Base-by-base conservation (phyloP, 345 rosid genomes). In the Adansonia digitata region DNA sequence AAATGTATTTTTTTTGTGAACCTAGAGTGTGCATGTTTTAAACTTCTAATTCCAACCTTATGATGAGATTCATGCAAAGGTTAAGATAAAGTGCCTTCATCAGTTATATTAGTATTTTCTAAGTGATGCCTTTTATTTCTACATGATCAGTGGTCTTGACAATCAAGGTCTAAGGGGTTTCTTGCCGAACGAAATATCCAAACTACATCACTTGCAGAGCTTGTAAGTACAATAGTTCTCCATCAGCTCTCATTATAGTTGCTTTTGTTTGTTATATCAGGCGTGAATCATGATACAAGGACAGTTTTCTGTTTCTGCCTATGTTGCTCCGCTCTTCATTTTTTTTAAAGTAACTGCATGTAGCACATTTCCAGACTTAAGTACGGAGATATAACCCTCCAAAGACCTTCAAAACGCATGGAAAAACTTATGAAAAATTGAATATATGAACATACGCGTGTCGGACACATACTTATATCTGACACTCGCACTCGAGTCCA, bases 111-210 rank as follows among this genome's bases (percentile, higher is more conserved):
- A 59, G 42, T 48, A 67, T 43, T 37, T 49, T 26, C 40, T 39
- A 59, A 40, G 48, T 78, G 71, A 71, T 37, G 18, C 42, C 10
- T 10, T 73, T 53, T 55, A 45, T 22, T 78, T 78, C 55, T 78
- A 69, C 60, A 29, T 75, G 79, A 40, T 76, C 87, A 96, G 99
- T 79, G 93, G 80, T 76, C 97, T 96, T 76, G 91, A 84, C 84
- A 96, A 85, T 80, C 98, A 96, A 83, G 99, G 97, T 70, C 82
- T 93, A 79, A 88, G 88, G 84, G 98, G 99, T 76, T 88, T 74
- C 84, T 78, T 96, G 84, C 94, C 95, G 22, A 83, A 78, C 35
- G 97, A 87, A 80, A 85, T 93, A 75, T 90, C 93, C 71, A 86
- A 79, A 71, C 85, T 96, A 55, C 86, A 49, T 61, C 90, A 89